These are phyloP conservation scores for Trichoderma reesei DNA, from an alignment of 495 filamentous ascomycete species.

Conservation along the genomic window DNA sequence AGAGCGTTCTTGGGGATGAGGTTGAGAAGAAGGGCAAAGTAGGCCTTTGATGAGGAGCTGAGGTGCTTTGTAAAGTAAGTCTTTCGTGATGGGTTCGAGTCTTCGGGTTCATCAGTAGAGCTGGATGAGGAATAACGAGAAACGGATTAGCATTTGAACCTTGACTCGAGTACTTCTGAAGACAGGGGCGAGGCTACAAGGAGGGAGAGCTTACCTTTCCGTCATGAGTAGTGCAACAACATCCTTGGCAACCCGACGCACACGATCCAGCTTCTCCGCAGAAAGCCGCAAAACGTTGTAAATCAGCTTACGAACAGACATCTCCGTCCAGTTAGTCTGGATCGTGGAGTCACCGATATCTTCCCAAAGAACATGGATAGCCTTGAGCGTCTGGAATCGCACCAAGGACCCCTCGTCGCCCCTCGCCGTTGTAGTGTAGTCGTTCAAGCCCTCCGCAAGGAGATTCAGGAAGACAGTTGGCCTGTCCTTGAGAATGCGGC, in stretches of 20 bases:
- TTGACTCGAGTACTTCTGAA: neutral
- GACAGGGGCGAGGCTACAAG: neutral
- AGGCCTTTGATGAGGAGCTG: slow-evolving; percentile 39
- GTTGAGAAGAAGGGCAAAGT: slow-evolving; percentile 41
- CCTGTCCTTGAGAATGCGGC: slow-evolving; percentile 27
- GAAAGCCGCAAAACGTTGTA: slow-evolving; percentile 55
- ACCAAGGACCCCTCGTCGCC: slow-evolving; percentile 86
- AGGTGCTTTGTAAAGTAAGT: slow-evolving; percentile 18
- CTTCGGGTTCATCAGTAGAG: slow-evolving; percentile 10
- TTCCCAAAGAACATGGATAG: slow-evolving; percentile 38
- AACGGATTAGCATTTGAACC: neutral
- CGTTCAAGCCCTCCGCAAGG: slow-evolving; percentile 53
- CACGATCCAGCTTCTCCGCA: slow-evolving; percentile 81
- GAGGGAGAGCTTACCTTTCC: slow-evolving; percentile 22
- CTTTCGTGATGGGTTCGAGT: slow-evolving; percentile 12
- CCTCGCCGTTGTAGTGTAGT: slow-evolving; percentile 78
- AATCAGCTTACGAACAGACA: slow-evolving; percentile 24
- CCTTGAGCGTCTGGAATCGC: slow-evolving; percentile 64
- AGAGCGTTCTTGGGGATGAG: slow-evolving; percentile 26
- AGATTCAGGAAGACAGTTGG: slow-evolving; percentile 26
- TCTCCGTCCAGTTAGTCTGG: slow-evolving; percentile 1
- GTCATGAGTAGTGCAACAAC: slow-evolving; percentile 29
- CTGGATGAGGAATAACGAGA: neutral
- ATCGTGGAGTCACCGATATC: slow-evolving; percentile 14
- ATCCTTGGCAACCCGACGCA: slow-evolving; percentile 57